These are phyloP conservation scores for Ilex aquifolium DNA, from an alignment of 257 asterid genomes.

Conservation along the genomic window DNA sequence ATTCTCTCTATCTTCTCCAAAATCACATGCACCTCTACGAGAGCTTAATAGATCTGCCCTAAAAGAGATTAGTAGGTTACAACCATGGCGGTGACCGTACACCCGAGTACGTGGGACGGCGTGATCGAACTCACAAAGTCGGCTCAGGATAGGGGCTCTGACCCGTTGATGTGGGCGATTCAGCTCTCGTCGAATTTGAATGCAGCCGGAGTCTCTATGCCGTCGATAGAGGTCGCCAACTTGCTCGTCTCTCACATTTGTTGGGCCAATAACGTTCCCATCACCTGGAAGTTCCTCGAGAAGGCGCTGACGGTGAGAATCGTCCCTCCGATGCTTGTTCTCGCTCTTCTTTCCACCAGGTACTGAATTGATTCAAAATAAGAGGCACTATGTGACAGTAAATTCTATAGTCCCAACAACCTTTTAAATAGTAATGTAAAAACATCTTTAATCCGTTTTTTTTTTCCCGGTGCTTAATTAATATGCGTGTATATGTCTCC, in stretches of 20 bases:
- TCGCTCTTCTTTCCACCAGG: constrained; percentile 83
- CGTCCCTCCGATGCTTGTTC: constrained; percentile 75
- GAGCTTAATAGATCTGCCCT: constrained; percentile 9
- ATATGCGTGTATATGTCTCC: too few relatives aligned
- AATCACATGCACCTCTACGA: constrained; percentile 9
- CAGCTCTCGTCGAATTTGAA: constrained; percentile 55
- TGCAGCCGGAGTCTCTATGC: constrained; percentile 60
- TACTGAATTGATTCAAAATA: neutral
- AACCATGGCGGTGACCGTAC: constrained; percentile 13
- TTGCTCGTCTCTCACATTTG: constrained; percentile 79
- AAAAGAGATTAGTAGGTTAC: neutral
- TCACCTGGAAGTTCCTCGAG: constrained; percentile 87
- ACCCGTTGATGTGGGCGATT: constrained; percentile 79
- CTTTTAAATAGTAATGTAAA: too few relatives aligned
- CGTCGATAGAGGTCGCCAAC: constrained; percentile 70
- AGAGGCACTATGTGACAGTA: too few relatives aligned
- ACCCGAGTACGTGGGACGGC: constrained; percentile 42
- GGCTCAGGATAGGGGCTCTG: constrained; percentile 66
- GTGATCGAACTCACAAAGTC: constrained; percentile 66
- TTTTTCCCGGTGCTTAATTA: too few relatives aligned
- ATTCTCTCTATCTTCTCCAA: too few relatives aligned
- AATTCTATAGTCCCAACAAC: neutral
- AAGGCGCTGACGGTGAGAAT: constrained; percentile 62
- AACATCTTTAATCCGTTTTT: too few relatives aligned
- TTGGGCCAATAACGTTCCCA: constrained; percentile 68